Evolutionary conservation across 2,329 filamentous ascomycete species (phyloP), one percentile per base, ranked within the genome.

Genomic region (Ceratocystis ficicola): DNA sequence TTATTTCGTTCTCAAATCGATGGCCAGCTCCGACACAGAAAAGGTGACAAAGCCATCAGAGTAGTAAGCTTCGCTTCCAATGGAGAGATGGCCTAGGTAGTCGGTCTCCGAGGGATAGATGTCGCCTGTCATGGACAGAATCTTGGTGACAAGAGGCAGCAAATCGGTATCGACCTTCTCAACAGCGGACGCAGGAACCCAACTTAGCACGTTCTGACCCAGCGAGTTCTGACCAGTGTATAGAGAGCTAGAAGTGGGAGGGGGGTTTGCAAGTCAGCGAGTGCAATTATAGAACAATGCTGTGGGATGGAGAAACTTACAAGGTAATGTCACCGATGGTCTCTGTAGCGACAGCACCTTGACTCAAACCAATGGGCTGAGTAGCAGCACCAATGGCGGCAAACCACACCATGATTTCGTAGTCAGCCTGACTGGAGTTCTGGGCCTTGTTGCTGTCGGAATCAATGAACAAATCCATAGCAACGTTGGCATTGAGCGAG

Each of bases 341-440:
- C 66, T 75, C 70, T 0, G 72, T 78, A 2, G 72, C 70, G 17
- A 76, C 67, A 0, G 72, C 68, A 5, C 74, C 75, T 0, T 71
- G 62, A 1, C 69, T 65, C 1, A 73, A 71, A 52, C 81, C 81
- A 68, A 83, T 76, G 30, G 80, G 78, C 68, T 81, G 76, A 0
- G 80, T 77, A 1, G 77, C 73, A 1, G 72, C 17, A 1, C 81
- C 81, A 60, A 78, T 78, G 3, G 74, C 73, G 2, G 76, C 80
- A 68, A 84, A 77, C 80, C 80, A 83, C 44, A 84, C 76, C 80
- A 83, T 83, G 73, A 84, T 75, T 74, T 84, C 82, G 73, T 77
- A 80, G 8, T 70, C 69, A 1, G 82, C 78, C 3, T 74, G 73
- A 0, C 71, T 71, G 52, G 75, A 78, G 71, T 78, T 72, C 55